These are phyloP conservation scores for Gastrodia elata DNA, from an alignment of 106 monocot species.

Conservation along the genomic window DNA sequence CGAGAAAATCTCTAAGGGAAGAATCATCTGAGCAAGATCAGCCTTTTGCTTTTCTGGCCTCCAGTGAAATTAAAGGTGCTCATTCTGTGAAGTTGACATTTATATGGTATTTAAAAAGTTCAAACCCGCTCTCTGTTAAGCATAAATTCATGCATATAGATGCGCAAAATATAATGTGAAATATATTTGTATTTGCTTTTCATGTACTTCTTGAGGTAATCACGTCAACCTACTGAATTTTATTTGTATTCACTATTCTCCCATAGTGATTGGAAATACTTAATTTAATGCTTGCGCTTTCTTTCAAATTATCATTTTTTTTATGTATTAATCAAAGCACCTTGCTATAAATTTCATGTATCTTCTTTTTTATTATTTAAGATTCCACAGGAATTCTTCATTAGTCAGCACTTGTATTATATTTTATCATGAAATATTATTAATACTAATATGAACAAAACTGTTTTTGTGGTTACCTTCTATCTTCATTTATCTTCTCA, in stretches of 20 bases:
- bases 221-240: background rate
- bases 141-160: background rate
- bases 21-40: constrained; percentile 21
- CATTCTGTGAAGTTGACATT: background rate
- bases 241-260: background rate
- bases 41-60: constrained; percentile 20
- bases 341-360: background rate
- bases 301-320: too few species aligned
- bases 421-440: background rate
- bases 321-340: background rate
- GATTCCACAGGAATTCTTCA: background rate
- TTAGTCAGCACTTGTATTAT: background rate
- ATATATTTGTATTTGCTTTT: background rate
- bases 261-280: background rate
- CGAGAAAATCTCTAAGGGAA: constrained; percentile 11
- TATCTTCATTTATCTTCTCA: too few species aligned
- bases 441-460: background rate
- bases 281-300: background rate
- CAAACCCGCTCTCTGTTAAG: background rate
- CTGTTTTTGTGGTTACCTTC: background rate
- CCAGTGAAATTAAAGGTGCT: constrained; percentile 36
- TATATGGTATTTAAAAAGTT: background rate
- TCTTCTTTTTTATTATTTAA: background rate
- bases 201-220: background rate
- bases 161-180: background rate